Conservation (phyloP, 108 stramenopile genomes). For the Halocafeteria seosinensis region DNA sequence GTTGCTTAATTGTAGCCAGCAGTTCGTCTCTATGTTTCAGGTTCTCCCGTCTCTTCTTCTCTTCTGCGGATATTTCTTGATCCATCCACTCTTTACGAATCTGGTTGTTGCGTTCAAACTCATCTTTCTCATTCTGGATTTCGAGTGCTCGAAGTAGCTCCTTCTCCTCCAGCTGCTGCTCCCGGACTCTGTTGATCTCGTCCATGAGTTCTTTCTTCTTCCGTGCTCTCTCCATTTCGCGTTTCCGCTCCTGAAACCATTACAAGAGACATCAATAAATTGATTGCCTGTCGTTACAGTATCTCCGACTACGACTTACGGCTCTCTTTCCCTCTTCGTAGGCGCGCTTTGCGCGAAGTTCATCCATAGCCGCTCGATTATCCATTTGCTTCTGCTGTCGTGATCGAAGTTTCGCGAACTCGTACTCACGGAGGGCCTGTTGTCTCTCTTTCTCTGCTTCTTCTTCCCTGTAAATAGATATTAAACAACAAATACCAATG, state of each 20-base stretch:
- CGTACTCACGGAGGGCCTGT: neutral
- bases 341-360: slow-evolving; percentile 5
- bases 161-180: slow-evolving; percentile 5
- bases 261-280: too few relatives aligned
- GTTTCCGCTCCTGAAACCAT: too few relatives aligned
- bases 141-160: neutral
- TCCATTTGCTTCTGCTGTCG: slow-evolving; percentile 8
- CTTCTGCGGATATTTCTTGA: neutral
- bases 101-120: slow-evolving; percentile 7
- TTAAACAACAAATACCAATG: too few relatives aligned
- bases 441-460: neutral
- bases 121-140: slow-evolving; percentile 8
- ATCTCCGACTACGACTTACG: too few relatives aligned
- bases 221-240: slow-evolving; percentile 1
- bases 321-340: neutral
- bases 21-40: neutral
- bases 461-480: too few relatives aligned
- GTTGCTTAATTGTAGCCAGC: neutral
- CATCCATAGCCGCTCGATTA: slow-evolving; percentile 7
- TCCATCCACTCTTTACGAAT: slow-evolving; percentile 5
- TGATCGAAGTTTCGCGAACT: slow-evolving; percentile 11
- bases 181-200: neutral
- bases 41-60: neutral
- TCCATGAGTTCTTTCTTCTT: neutral
- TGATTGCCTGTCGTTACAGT: too few relatives aligned